Base-by-base conservation (phyloP, 805 yeast genomes). In the Candida odintsovae region DNA sequence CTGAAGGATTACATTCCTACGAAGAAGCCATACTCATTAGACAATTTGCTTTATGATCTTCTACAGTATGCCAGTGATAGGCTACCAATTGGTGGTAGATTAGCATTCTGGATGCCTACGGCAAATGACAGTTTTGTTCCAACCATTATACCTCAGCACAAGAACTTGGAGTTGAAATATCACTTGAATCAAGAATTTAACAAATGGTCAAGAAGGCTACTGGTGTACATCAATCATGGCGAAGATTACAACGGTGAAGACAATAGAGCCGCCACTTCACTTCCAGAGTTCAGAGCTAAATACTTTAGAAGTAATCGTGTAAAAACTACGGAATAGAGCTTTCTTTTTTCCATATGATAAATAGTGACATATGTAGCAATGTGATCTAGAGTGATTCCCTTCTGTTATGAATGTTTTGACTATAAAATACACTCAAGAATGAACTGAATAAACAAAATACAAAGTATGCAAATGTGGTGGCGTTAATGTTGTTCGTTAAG, bases 91-190 rank as follows among this genome's bases (percentile, higher is more conserved):
- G 78, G 78, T 8, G 96, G 97, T 1, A 71, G 98, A 52, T 71
- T 94, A 31, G 87, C 94, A 23, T 90, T 90, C 64, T 94, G 99
- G 99, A 88, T 90, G 94, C 99, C 99, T 0, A 85, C 95, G 1
- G 95, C 97, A 1, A 90, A 90, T 61, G 95, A 87, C 57, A 95
- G 86, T 54, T 80, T 77, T 52, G 72, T 79, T 31, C 78, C 74
- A 47, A 79, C 86, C 40, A 70, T 75, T 44, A 80, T 90, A 22
- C 98, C 98, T 6, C 81, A 79, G 55, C 97, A 94, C 64, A 73
- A 78, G 50, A 78, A 76, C 38, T 64, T 94, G 48, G 85, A 86
- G 56, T 70, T 90, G 55, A 68, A 83, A 41, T 81, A 85, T 53
- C 80, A 82, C 49, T 73, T 95, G 50, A 92, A 84, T 36, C 99